Percentiles rank a stretch among this genome's conserved stretches.
Conservation (phyloP, 352 stramenopile genomes). For the Pseudoperonospora humuli region DNA sequence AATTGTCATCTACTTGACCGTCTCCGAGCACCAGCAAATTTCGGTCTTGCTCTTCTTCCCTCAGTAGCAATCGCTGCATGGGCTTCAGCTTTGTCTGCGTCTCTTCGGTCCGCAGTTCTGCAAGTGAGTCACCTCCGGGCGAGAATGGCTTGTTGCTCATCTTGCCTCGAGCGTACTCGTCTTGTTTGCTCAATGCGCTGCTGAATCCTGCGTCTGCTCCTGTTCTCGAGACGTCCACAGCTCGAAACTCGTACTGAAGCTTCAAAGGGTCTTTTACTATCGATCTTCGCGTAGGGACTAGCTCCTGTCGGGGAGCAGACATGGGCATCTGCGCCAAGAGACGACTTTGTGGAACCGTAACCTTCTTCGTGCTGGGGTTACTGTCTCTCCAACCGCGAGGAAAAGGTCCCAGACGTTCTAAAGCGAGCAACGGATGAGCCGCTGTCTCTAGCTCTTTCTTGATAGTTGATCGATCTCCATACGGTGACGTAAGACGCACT, state of each 20-base stretch:
- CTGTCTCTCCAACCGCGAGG: slow-evolving; percentile 14
- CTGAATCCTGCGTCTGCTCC: slow-evolving; percentile 45
- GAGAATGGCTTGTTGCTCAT: slow-evolving; percentile 73
- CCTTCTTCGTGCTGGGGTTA: slow-evolving; percentile 9
- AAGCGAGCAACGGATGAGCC: slow-evolving; percentile 28
- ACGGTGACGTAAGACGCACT: slow-evolving; percentile 27
- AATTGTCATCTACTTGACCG: slow-evolving; percentile 17
- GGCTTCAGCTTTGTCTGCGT: neutral
- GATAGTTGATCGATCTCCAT: slow-evolving; percentile 16
- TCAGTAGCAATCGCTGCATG: slow-evolving; percentile 13
- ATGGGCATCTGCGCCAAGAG: slow-evolving; percentile 69
- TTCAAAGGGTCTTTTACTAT: slow-evolving; percentile 50
- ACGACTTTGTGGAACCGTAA: slow-evolving; percentile 31
- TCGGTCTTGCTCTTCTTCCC: slow-evolving; percentile 27
- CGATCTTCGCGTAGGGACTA: slow-evolving; percentile 35
- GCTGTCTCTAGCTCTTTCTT: slow-evolving; percentile 22
- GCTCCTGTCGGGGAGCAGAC: slow-evolving; percentile 38
- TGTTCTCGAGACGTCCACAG: slow-evolving; percentile 23
- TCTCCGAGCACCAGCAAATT: slow-evolving; percentile 32
- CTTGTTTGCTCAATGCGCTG: slow-evolving; percentile 60
- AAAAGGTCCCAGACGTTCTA: slow-evolving; percentile 37
- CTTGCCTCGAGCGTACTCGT: slow-evolving; percentile 73
- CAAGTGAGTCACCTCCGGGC: slow-evolving; percentile 55
- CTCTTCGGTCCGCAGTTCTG: slow-evolving; percentile 14
- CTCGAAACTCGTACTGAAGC: slow-evolving; percentile 57